phyloP scores from a whole-genome alignment of 495 filamentous ascomycete species.

The Aspergillus sclerotioniger region DNA sequence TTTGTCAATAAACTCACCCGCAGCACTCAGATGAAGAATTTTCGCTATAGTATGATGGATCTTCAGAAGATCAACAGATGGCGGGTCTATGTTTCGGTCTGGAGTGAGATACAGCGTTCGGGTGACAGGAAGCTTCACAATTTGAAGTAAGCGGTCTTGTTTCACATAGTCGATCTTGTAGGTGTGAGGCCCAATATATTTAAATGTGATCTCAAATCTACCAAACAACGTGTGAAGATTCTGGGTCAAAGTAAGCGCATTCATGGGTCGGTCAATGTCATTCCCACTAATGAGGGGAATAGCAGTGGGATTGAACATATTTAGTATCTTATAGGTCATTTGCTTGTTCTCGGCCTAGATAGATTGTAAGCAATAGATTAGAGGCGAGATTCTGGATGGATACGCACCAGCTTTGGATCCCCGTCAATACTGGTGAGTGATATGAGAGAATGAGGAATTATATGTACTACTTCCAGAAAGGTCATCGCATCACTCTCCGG shows the following conservation, averaged over 20 bases:
- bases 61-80: too few species aligned
- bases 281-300: constrained; percentile 4
- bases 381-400: not conserved
- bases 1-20: too few species aligned
- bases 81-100: too few species aligned
- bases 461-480: constrained; percentile 16
- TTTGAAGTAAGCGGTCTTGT: too few species aligned
- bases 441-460: constrained; percentile 14
- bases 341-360: constrained; percentile 3
- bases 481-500: not conserved
- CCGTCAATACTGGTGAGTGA: not conserved
- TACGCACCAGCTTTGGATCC: constrained; percentile 5
- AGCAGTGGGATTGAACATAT: constrained; percentile 6
- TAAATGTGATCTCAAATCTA: too few species aligned
- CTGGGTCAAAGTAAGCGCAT: constrained; percentile 7
- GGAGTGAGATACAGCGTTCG: too few species aligned
- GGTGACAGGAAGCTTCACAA: too few species aligned
- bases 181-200: too few species aligned
- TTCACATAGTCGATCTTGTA: too few species aligned
- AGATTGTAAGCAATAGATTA: not conserved
- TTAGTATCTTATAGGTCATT: constrained; percentile 7
- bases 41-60: too few species aligned
- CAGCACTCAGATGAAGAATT: too few species aligned
- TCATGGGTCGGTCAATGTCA: constrained; percentile 11
- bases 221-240: constrained; percentile 4